phyloP scores from a whole-genome alignment of 2,329 filamentous ascomycete genomes.

The Aspergillus sp. region DNA sequence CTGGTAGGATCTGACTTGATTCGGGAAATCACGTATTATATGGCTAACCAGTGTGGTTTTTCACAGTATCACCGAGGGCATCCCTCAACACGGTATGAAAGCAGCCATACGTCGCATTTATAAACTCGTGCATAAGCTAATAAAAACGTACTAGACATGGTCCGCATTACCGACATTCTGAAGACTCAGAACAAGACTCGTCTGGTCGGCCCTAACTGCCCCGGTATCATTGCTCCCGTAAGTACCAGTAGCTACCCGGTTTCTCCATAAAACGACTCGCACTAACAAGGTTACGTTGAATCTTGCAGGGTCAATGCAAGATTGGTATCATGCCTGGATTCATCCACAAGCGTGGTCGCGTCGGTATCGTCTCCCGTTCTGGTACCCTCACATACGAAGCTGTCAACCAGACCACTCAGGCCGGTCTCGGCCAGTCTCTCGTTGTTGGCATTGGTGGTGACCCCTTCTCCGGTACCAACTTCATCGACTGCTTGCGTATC shows the following conservation, averaged over 20 bases:
- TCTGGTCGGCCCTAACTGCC: constrained; percentile 96
- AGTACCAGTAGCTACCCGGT: constrained; percentile 21
- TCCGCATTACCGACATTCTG: constrained; percentile 95
- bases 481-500: constrained; percentile 97
- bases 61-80: constrained; percentile 83
- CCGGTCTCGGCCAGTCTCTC: constrained; percentile 94
- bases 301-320: constrained; percentile 83
- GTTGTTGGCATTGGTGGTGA: constrained; percentile 98
- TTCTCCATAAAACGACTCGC: not conserved
- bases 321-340: constrained; percentile 99
- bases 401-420: constrained; percentile 98
- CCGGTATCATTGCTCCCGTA: constrained; percentile 85
- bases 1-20: constrained; percentile 54
- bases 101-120: constrained; percentile 25
- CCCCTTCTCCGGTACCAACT: constrained; percentile 98
- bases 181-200: constrained; percentile 97
- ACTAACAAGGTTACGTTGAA: constrained; percentile 10
- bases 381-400: constrained; percentile 99
- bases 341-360: constrained; percentile 99
- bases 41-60: not conserved
- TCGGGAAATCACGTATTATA: constrained; percentile 3
- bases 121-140: constrained; percentile 17
- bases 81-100: constrained; percentile 82
- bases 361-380: constrained; percentile 97
- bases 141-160: constrained; percentile 70